Conservation (phyloP, 116 monocot genomes). For the Phalaenopsis hybrid region DNA sequence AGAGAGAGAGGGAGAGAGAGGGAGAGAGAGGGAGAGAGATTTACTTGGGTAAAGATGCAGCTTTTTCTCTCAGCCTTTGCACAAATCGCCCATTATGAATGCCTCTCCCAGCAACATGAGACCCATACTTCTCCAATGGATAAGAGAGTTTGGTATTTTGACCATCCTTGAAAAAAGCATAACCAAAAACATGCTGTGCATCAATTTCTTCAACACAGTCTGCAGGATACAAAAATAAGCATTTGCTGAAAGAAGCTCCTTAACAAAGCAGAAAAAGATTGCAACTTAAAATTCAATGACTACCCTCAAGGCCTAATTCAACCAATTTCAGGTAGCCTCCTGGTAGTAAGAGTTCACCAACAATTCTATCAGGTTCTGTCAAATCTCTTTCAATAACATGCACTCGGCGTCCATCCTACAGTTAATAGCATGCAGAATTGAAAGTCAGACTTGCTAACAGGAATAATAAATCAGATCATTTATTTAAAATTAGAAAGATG, state of each 20-base stretch:
- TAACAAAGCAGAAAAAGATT: not conserved
- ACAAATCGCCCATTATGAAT: conserved; percentile 58
- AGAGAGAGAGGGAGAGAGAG: too few species aligned
- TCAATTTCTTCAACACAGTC: conserved; percentile 96
- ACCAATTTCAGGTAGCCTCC: conserved; percentile 88
- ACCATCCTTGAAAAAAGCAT: conserved; percentile 52
- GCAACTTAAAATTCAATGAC: conserved; percentile 10
- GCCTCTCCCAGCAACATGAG: conserved; percentile 46
- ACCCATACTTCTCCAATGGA: conserved; percentile 43
- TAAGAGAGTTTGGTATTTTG: conserved; percentile 39
- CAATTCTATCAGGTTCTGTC: conserved; percentile 88
- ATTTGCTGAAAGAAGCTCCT: not conserved
- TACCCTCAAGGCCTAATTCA: conserved; percentile 91
- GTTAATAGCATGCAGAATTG: not conserved
- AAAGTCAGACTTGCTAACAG: not conserved
- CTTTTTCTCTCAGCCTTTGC: conserved; percentile 51
- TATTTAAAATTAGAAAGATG: not conserved
- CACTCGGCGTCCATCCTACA: conserved; percentile 82
- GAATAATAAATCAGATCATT: not conserved
- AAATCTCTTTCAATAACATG: conserved; percentile 95
- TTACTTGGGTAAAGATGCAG: conserved; percentile 46
- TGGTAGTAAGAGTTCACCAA: conserved; percentile 89
- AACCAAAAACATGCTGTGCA: conserved; percentile 50
- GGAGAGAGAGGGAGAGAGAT: not conserved
- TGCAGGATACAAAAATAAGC: conserved; percentile 14